These are phyloP conservation scores for Punica granatum DNA, from an alignment of 345 rosid genomes.

Conservation along the genomic window DNA sequence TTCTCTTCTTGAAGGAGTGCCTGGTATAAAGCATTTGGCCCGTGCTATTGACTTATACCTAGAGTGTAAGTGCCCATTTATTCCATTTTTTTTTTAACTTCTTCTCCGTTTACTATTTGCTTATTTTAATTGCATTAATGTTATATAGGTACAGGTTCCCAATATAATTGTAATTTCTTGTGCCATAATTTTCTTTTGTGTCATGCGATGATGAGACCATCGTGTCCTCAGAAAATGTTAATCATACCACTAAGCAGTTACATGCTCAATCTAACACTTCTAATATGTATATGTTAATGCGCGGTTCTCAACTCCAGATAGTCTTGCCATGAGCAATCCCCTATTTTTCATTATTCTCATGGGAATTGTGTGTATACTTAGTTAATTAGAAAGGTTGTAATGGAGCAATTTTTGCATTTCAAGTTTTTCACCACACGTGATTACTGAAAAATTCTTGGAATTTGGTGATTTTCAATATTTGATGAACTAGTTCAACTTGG, in stretches of 20 bases:
- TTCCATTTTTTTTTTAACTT: background rate
- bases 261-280: too few species aligned
- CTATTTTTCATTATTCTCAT: too few species aligned
- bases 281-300: background rate
- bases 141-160: background rate
- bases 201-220: background rate
- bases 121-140: background rate
- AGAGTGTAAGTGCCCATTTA: constrained; percentile 61
- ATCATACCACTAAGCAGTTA: background rate
- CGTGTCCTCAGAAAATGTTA: background rate
- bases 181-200: too few species aligned
- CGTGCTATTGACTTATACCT: constrained; percentile 85
- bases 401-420: too few species aligned
- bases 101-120: background rate
- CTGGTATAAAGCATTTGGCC: constrained; percentile 74
- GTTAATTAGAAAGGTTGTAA: too few species aligned
- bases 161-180: background rate
- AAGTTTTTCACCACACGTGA: too few species aligned
- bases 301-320: background rate
- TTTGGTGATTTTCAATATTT: too few species aligned
- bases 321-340: too few species aligned
- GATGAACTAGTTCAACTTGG: too few species aligned
- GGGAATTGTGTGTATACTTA: too few species aligned
- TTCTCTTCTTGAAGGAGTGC: constrained; percentile 82
- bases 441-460: too few species aligned